Evolutionary conservation across 2,329 filamentous ascomycete genomes (phyloP).

Genomic region (Hypoxylon sp.): DNA sequence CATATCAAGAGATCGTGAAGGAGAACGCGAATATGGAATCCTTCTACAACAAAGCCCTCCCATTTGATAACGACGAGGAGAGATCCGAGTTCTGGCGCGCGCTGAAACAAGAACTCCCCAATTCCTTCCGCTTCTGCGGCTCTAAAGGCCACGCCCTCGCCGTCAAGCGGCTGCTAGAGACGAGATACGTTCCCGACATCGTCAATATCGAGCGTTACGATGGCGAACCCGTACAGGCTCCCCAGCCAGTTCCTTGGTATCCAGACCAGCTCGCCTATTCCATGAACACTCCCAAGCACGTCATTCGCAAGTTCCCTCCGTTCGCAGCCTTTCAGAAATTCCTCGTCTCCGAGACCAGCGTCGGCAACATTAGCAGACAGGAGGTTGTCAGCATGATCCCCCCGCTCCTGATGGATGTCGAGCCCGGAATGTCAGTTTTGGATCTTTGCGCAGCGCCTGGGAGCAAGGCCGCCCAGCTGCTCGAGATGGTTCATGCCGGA

Average conservation of each 20-base stretch:
- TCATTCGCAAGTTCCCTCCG: constrained; percentile 90
- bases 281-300: constrained; percentile 97
- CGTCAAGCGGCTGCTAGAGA: constrained; percentile 87
- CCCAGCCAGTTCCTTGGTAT: constrained; percentile 86
- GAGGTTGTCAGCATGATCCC: constrained; percentile 99
- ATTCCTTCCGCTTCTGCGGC: constrained; percentile 97
- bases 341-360: constrained; percentile 93
- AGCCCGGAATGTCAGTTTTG: constrained; percentile 89
- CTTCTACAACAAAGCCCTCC: constrained; percentile 82
- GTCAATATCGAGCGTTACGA: constrained; percentile 83
- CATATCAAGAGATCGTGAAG: constrained; percentile 72
- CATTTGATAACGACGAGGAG: constrained; percentile 80
- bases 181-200: constrained; percentile 90
- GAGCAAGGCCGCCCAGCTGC: constrained; percentile 93
- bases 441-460: constrained; percentile 97
- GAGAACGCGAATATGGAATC: constrained; percentile 84
- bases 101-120: constrained; percentile 85
- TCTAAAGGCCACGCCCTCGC: constrained; percentile 94
- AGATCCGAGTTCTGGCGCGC: constrained; percentile 83
- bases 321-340: constrained; percentile 98
- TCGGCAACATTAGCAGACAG: constrained; percentile 96
- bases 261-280: constrained; percentile 95
- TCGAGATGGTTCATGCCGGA: constrained; percentile 92
- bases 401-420: constrained; percentile 88
- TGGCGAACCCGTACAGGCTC: constrained; percentile 81